phyloP scores from a whole-genome alignment of 495 filamentous ascomycete species.

The Talaromyces thailandensis region DNA sequence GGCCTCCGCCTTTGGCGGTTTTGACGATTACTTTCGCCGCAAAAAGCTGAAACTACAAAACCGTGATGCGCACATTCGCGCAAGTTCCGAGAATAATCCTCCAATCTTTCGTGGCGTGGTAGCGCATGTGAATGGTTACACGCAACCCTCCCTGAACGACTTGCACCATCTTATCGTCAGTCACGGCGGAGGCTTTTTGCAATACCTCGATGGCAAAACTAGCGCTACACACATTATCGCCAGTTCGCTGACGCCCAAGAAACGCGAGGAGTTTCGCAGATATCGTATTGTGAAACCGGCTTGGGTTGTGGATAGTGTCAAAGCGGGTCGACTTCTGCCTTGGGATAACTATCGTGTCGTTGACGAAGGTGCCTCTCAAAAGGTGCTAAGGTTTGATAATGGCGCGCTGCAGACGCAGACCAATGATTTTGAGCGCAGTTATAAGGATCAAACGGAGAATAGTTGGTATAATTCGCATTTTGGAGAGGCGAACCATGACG shows the following conservation, averaged over 20 bases:
- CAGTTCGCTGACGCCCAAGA: slow-evolving; percentile 82
- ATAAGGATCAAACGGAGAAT: slow-evolving; percentile 63
- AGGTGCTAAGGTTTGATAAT: slow-evolving; percentile 66
- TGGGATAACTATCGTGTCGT: slow-evolving; percentile 79
- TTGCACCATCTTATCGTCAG: slow-evolving; percentile 77
- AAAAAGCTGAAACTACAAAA: slow-evolving; percentile 97
- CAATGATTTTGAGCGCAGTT: slow-evolving; percentile 41
- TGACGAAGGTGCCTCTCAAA: slow-evolving; percentile 69
- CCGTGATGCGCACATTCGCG: slow-evolving; percentile 71
- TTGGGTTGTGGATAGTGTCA: slow-evolving; percentile 86
- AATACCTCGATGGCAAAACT: slow-evolving; percentile 93
- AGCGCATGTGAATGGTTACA: slow-evolving; percentile 88
- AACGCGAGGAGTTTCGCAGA: slow-evolving; percentile 70
- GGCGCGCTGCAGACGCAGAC: slow-evolving; percentile 59
- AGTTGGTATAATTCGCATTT: slow-evolving; percentile 77
- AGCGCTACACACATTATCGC: slow-evolving; percentile 92
- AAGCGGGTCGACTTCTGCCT: slow-evolving; percentile 67
- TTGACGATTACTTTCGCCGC: slow-evolving; percentile 80
- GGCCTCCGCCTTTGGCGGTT: slow-evolving; percentile 76
- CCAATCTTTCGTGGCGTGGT: slow-evolving; percentile 84
- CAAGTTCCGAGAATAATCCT: slow-evolving; percentile 55
- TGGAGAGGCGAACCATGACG: slow-evolving; percentile 20
- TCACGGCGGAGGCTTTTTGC: slow-evolving; percentile 86
- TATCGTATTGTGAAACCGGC: slow-evolving; percentile 95
- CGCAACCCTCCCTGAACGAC: slow-evolving; percentile 80